These are phyloP conservation scores for Phytopythium litorale DNA, from an alignment of 352 stramenopile species.

Conservation along the genomic window DNA sequence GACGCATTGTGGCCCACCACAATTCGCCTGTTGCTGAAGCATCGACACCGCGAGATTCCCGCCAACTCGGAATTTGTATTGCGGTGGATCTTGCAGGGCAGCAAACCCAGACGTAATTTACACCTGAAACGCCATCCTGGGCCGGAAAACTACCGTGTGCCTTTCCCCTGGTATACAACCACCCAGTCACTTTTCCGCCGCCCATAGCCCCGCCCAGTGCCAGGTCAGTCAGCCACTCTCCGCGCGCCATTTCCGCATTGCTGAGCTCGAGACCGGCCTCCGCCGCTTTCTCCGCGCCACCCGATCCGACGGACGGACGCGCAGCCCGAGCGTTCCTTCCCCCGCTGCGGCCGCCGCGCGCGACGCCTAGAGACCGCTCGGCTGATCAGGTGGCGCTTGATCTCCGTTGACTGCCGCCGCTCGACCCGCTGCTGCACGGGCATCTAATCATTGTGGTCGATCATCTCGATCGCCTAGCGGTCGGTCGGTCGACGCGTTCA, in stretches of 20 bases:
- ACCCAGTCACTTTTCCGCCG: not conserved
- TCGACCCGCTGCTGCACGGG: no score
- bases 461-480: not conserved
- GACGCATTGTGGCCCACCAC: no score
- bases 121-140: not conserved
- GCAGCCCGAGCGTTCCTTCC: not conserved
- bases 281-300: not conserved
- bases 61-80: not conserved
- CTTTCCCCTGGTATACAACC: not conserved
- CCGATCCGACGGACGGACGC: not conserved
- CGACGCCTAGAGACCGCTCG: no score
- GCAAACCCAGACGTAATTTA: slow-evolving; percentile 4
- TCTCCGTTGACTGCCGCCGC: no score
- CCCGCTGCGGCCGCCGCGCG: not conserved
- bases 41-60: slow-evolving; percentile 3
- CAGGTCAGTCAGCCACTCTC: not conserved
- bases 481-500: not conserved
- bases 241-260: slow-evolving; percentile 3
- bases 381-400: no score
- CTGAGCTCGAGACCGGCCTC: slow-evolving; percentile 1
- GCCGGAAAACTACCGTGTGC: not conserved
- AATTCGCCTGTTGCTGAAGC: not conserved
- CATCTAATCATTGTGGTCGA: not conserved
- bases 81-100: slow-evolving; percentile 8
- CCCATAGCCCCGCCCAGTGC: not conserved